Percentiles rank a stretch among this genome's conserved stretches.
These are phyloP conservation scores for Saksenaea oblongispora DNA, from an alignment of 371 early-diverging fungal genomes.

Conservation along the genomic window DNA sequence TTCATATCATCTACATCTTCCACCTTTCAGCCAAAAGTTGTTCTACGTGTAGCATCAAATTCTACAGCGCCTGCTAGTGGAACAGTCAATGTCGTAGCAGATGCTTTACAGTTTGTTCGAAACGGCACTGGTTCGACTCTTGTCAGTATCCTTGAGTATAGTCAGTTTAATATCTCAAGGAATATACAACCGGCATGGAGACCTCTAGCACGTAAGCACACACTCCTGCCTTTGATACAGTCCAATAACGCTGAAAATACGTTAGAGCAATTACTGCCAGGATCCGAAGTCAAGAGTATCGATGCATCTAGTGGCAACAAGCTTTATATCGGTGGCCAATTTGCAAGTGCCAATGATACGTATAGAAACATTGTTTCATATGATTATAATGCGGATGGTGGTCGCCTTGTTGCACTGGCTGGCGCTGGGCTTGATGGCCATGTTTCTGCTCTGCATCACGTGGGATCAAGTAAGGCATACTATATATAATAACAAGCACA, in stretches of 20 bases:
- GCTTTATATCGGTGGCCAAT: constrained; percentile 44
- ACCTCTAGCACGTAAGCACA: constrained; percentile 28
- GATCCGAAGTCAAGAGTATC: constrained; percentile 30
- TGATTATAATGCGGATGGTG: constrained; percentile 14
- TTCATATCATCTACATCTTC: constrained; percentile 36
- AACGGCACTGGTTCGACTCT: constrained; percentile 35
- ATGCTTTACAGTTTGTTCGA: constrained; percentile 33
- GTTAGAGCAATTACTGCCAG: constrained; percentile 33
- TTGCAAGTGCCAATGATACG: constrained; percentile 19
- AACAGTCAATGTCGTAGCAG: constrained; percentile 30
- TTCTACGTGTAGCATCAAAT: constrained; percentile 18
- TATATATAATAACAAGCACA: background rate
- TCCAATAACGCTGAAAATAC: background rate
- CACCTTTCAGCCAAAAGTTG: constrained; percentile 33
- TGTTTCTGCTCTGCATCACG: constrained; percentile 19
- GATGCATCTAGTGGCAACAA: constrained; percentile 23
- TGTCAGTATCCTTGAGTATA: constrained; percentile 39
- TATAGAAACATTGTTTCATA: constrained; percentile 34
- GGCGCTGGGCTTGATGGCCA: constrained; percentile 27
- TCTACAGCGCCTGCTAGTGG: constrained; percentile 21
- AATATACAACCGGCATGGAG: constrained; percentile 30
- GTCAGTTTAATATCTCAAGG: constrained; percentile 31
- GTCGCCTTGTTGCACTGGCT: constrained; percentile 18
- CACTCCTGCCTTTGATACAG: background rate
- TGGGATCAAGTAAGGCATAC: constrained; percentile 23